Conservation (phyloP, 352 stramenopile species). For the Albugo candida region DNA sequence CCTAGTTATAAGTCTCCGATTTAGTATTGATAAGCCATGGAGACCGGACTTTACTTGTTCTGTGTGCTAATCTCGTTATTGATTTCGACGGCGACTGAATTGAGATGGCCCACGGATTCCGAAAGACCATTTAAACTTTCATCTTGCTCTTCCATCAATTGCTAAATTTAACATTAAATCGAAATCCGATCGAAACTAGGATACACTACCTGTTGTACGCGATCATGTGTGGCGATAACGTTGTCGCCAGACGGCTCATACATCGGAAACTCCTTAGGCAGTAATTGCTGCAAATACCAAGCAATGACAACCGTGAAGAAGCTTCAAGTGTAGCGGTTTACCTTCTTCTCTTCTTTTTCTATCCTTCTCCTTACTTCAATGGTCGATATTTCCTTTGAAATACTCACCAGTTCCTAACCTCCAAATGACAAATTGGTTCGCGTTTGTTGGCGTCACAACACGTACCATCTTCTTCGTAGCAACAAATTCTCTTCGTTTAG, state of each 20-base stretch:
- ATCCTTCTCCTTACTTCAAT: slow-evolving; percentile 33
- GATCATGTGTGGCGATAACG: neutral
- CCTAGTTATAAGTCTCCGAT: slow-evolving; percentile 11
- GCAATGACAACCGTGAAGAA: neutral
- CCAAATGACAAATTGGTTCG: too few species aligned
- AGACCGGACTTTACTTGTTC: slow-evolving; percentile 26
- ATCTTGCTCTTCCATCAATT: slow-evolving; percentile 56
- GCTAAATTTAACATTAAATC: slow-evolving; percentile 9
- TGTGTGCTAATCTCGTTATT: slow-evolving; percentile 46
- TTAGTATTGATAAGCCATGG: neutral
- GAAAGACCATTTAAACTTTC: slow-evolving; percentile 31
- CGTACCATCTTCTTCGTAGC: slow-evolving; percentile 23
- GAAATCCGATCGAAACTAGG: neutral
- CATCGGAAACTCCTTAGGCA: too few species aligned
- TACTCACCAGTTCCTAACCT: slow-evolving; percentile 29
- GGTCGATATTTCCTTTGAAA: slow-evolving; percentile 33
- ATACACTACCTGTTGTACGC: neutral
- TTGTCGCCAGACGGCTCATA: neutral
- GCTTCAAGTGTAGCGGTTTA: slow-evolving; percentile 1
- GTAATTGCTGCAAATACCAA: neutral
- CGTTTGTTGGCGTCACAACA: neutral
- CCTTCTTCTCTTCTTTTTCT: slow-evolving; percentile 44
- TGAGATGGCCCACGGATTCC: slow-evolving; percentile 28
- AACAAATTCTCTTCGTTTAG: slow-evolving; percentile 49
- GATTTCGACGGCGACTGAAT: slow-evolving; percentile 51